These are phyloP conservation scores for Knufia petricola DNA, from an alignment of 2,329 filamentous ascomycete genomes.

Conservation along the genomic window DNA sequence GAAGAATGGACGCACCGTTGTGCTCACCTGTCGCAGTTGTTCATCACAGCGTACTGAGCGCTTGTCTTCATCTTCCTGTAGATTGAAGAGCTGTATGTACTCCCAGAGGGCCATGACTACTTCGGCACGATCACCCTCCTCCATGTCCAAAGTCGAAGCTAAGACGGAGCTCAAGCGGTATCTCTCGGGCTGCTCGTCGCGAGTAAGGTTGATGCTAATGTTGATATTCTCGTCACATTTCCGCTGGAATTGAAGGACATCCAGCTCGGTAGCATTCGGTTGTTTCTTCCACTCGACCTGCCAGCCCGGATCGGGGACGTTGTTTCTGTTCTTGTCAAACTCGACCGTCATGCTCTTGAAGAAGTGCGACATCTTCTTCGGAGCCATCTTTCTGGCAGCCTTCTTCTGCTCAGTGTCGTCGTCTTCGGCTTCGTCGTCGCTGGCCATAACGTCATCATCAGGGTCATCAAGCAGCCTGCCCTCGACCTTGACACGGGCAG, in stretches of 20 bases:
- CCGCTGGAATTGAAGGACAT: slow-evolving; percentile 82
- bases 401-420: slow-evolving; percentile 41
- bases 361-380: slow-evolving; percentile 38
- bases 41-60: slow-evolving; percentile 86
- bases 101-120: slow-evolving; percentile 91
- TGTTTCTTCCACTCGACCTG: slow-evolving; percentile 78
- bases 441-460: slow-evolving; percentile 43
- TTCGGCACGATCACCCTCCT: slow-evolving; percentile 77
- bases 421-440: slow-evolving; percentile 38
- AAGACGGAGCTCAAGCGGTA: slow-evolving; percentile 70
- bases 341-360: slow-evolving; percentile 45
- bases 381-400: slow-evolving; percentile 40
- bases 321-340: slow-evolving; percentile 37
- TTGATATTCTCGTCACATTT: slow-evolving; percentile 89
- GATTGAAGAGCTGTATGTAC: slow-evolving; percentile 73
- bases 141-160: slow-evolving; percentile 74
- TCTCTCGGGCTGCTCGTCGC: slow-evolving; percentile 77
- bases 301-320: slow-evolving; percentile 34
- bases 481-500: slow-evolving; percentile 86
- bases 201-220: slow-evolving; percentile 73
- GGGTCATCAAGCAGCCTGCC: slow-evolving; percentile 69
- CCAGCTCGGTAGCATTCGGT: slow-evolving; percentile 64
- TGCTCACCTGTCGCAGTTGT: slow-evolving; percentile 60
- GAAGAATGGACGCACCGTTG: neutral
- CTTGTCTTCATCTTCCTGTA: slow-evolving; percentile 94